phyloP scores from a whole-genome alignment of 192 early-diverging fungal genomes.

The Mortierella hygrophila region DNA sequence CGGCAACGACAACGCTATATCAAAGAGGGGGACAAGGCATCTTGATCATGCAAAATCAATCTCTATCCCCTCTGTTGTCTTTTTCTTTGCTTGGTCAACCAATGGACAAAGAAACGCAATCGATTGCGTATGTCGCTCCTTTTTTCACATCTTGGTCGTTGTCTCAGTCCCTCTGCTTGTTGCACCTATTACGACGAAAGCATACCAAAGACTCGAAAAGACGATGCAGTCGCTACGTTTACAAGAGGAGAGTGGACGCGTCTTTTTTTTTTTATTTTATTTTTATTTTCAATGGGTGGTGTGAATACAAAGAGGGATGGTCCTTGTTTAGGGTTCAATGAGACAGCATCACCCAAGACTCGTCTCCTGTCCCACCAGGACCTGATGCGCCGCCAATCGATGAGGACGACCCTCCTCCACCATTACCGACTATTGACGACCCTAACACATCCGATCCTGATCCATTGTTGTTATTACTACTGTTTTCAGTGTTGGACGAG shows the following conservation, averaged over 20 bases:
- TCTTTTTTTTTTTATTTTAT: not conserved
- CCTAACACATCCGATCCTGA: conserved; percentile 5
- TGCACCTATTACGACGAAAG: no score
- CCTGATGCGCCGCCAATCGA: not conserved
- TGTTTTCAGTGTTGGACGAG: not conserved
- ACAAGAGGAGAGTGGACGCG: not conserved
- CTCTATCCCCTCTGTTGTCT: not conserved
- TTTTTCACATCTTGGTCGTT: no score
- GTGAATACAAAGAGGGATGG: not conserved
- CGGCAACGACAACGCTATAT: not conserved
- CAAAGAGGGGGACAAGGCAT: not conserved
- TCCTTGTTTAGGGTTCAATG: not conserved
- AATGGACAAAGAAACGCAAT: not conserved
- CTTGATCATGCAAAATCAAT: not conserved
- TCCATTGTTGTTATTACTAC: not conserved
- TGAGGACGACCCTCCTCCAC: conserved; percentile 4
- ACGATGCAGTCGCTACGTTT: no score
- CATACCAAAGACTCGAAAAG: no score
- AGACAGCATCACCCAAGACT: conserved; percentile 13
- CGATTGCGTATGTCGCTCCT: not conserved
- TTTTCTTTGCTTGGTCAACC: not conserved
- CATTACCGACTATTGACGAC: conserved; percentile 10
- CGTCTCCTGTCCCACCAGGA: conserved; percentile 8
- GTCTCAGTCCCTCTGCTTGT: not conserved
- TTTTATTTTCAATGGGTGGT: not conserved